These are phyloP conservation scores for Fennellomyces sp. DNA, from an alignment of 371 early-diverging fungal species.

Conservation along the genomic window DNA sequence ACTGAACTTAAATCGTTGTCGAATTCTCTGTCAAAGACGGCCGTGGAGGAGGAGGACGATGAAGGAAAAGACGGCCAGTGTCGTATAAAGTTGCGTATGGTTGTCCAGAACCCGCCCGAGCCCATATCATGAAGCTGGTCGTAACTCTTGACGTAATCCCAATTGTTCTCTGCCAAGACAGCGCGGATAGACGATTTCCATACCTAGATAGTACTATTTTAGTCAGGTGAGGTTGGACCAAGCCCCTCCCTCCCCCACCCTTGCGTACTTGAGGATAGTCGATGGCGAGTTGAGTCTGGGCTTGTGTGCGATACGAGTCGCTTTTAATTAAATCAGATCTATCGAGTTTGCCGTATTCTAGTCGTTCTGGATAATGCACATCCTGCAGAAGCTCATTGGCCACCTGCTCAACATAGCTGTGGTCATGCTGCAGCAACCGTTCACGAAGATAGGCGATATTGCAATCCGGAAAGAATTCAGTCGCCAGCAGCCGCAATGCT, in stretches of 20 bases:
- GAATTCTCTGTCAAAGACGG: constrained; percentile 25
- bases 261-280: constrained; percentile 44
- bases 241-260: neutral
- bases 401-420: constrained; percentile 42
- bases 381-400: constrained; percentile 25
- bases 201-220: constrained; percentile 21
- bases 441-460: constrained; percentile 44
- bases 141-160: constrained; percentile 49
- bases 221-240: neutral
- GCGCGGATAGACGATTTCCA: constrained; percentile 61
- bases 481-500: constrained; percentile 38
- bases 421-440: constrained; percentile 20
- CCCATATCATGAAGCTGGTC: constrained; percentile 44
- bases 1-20: constrained; percentile 32
- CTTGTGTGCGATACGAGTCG: constrained; percentile 39
- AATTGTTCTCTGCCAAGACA: constrained; percentile 60
- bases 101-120: constrained; percentile 44
- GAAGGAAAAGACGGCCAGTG: constrained; percentile 25
- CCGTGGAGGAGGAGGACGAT: neutral
- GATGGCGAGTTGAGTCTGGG: constrained; percentile 25
- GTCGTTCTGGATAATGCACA: constrained; percentile 30
- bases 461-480: constrained; percentile 57
- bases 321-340: constrained; percentile 35
- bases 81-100: constrained; percentile 33
- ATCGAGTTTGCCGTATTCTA: constrained; percentile 37